phyloP scores from a whole-genome alignment of 2,329 filamentous ascomycete genomes.

The Pseudogymnoascus sp. region DNA sequence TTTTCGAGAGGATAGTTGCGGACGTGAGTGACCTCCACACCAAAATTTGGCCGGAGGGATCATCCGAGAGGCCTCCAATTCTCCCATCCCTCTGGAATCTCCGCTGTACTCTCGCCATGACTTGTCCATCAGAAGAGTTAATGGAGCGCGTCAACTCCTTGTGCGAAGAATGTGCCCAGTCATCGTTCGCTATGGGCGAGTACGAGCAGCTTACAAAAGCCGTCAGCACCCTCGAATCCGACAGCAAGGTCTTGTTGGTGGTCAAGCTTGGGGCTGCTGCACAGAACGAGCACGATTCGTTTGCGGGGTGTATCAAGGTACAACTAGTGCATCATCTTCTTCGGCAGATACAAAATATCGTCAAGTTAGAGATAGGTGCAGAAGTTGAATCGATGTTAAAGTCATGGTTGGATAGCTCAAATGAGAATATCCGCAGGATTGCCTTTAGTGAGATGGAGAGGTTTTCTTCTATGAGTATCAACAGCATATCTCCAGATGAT shows the following conservation, averaged over 20 bases:
- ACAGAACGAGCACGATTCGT: background rate
- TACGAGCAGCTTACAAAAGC: background rate
- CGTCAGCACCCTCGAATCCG: background rate
- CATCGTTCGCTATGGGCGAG: background rate
- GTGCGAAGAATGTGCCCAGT: background rate
- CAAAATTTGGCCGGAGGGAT: background rate
- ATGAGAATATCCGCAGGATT: conserved; percentile 1
- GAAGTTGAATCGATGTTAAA: background rate
- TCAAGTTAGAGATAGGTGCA: background rate
- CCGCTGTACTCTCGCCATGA: background rate
- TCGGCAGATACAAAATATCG: background rate
- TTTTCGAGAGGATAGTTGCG: background rate
- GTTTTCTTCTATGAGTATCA: background rate
- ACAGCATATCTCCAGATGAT: background rate
- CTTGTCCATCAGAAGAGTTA: background rate
- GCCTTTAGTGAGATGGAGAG: background rate
- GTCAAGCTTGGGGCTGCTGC: background rate
- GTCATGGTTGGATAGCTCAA: background rate
- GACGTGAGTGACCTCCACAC: background rate
- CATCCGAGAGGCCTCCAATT: background rate
- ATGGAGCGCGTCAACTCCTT: background rate
- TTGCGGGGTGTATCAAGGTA: background rate
- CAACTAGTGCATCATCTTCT: background rate
- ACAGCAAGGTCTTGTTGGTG: background rate
- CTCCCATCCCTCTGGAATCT: background rate